These are phyloP conservation scores for Phytophthora pseudosyringae DNA, from an alignment of 352 stramenopile genomes.

Conservation along the genomic window DNA sequence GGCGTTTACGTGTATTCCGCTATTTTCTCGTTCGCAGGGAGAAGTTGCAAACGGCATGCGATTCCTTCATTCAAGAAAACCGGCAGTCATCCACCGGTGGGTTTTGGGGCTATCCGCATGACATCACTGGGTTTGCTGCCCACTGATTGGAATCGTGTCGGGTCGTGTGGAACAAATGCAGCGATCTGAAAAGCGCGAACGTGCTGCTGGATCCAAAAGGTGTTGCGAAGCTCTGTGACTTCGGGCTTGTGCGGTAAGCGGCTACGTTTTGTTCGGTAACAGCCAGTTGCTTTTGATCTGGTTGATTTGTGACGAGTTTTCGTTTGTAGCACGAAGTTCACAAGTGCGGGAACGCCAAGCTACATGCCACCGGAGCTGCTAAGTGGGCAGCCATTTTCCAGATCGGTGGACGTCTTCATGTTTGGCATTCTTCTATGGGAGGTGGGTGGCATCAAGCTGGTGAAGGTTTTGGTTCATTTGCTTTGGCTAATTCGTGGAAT, in stretches of 20 bases:
- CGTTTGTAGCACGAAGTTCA: slow-evolving; percentile 69
- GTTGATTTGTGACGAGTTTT: too few relatives aligned
- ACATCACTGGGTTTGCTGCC: background rate
- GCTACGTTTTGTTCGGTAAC: background rate
- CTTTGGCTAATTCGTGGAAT: background rate
- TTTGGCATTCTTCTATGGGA: slow-evolving; percentile 94
- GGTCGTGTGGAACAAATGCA: slow-evolving; percentile 11
- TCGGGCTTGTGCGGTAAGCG: slow-evolving; percentile 80
- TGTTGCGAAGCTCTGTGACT: slow-evolving; percentile 92
- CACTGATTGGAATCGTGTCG: background rate
- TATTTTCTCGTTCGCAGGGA: slow-evolving; percentile 35
- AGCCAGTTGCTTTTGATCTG: too few relatives aligned
- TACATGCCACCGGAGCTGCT: slow-evolving; percentile 93
- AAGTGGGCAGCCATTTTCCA: slow-evolving; percentile 82
- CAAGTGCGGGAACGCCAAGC: slow-evolving; percentile 86
- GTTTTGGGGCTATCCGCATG: background rate
- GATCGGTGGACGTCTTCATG: slow-evolving; percentile 93
- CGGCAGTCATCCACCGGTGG: slow-evolving; percentile 89
- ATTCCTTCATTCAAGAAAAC: slow-evolving; percentile 85
- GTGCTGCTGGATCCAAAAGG: slow-evolving; percentile 79
- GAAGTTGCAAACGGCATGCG: slow-evolving; percentile 87
- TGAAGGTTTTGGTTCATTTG: background rate
- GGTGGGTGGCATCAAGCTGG: slow-evolving; percentile 20
- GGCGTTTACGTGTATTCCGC: background rate
- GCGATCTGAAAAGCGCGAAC: slow-evolving; percentile 92